Percentiles rank a stretch among this genome's conserved stretches.
Conservation (phyloP, 805 yeast species). For the Yamadazyma endophytica region DNA sequence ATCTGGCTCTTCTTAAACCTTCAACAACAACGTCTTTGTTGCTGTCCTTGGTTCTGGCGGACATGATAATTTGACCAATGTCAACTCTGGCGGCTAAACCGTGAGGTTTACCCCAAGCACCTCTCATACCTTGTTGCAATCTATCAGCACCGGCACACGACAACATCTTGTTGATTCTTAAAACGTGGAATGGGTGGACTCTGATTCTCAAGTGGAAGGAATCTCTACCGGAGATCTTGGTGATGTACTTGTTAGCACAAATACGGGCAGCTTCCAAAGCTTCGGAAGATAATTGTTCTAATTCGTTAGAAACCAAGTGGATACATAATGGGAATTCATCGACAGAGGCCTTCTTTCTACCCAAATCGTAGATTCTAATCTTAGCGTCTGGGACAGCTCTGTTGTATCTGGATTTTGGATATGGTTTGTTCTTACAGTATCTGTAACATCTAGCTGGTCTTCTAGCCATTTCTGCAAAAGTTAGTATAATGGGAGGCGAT, state of each 20-base stretch:
- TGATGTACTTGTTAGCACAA: slow-evolving; percentile 99
- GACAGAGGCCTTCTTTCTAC: slow-evolving; percentile 99
- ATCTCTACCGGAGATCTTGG: slow-evolving; percentile 97
- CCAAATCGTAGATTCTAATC: slow-evolving; percentile 98
- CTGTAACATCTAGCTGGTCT: slow-evolving; percentile 99
- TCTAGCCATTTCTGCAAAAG: slow-evolving; percentile 78
- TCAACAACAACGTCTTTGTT: slow-evolving; percentile 97
- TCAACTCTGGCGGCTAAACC: slow-evolving; percentile 99
- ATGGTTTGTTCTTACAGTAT: slow-evolving; percentile 99
- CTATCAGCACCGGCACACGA: slow-evolving; percentile 99
- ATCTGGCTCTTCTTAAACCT: slow-evolving; percentile 99
- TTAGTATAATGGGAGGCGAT: slow-evolving; percentile 65
- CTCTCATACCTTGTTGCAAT: slow-evolving; percentile 99
- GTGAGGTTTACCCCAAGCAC: slow-evolving; percentile 99
- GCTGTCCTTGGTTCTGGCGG: slow-evolving; percentile 96
- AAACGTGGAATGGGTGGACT: slow-evolving; percentile 99
- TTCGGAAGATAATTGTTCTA: slow-evolving; percentile 98
- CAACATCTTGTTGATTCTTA: slow-evolving; percentile 99
- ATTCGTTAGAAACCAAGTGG: slow-evolving; percentile 98
- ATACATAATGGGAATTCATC: slow-evolving; percentile 99
- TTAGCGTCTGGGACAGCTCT: slow-evolving; percentile 99
- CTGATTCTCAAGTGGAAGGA: slow-evolving; percentile 99
- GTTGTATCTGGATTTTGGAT: slow-evolving; percentile 99
- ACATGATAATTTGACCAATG: slow-evolving; percentile 97
- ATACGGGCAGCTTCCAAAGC: slow-evolving; percentile 99